Conservation (phyloP, 768 basidiomycete genomes). For the Lactarius indigo region DNA sequence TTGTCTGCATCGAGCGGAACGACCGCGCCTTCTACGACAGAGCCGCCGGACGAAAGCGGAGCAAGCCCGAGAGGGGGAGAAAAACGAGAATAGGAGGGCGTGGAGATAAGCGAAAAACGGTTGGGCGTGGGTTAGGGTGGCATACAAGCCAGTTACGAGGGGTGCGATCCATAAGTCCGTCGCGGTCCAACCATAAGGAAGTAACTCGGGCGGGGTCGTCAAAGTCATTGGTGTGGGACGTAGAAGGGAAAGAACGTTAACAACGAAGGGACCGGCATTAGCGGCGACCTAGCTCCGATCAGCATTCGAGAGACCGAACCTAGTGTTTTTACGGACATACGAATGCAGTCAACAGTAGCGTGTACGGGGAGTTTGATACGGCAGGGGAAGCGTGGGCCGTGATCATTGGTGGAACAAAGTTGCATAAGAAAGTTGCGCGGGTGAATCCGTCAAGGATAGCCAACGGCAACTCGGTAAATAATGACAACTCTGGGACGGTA, state of each 20-base stretch:
- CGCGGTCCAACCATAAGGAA: conserved; percentile 80
- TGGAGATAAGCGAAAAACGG: conserved; percentile 50
- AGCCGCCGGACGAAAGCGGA: background rate
- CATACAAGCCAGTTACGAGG: conserved; percentile 69
- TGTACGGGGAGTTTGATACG: conserved; percentile 22
- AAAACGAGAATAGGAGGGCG: conserved; percentile 22
- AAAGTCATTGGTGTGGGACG: conserved; percentile 65
- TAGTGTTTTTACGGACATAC: conserved; percentile 9
- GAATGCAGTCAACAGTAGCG: conserved; percentile 21
- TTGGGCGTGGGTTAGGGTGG: conserved; percentile 81
- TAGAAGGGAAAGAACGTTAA: conserved; percentile 70
- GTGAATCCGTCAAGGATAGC: conserved; percentile 22
- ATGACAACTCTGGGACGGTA: conserved; percentile 18
- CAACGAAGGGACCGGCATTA: conserved; percentile 70
- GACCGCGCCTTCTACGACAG: conserved; percentile 2
- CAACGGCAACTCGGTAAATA: conserved; percentile 21
- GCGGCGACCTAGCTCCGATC: conserved; percentile 19
- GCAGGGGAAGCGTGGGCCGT: conserved; percentile 20
- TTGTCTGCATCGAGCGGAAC: conserved; percentile 16
- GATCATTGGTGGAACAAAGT: conserved; percentile 23
- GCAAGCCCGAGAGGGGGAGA: conserved; percentile 18
- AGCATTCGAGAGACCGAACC: background rate
- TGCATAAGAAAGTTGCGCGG: conserved; percentile 25
- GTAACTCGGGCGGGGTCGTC: conserved; percentile 77
- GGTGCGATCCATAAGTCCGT: conserved; percentile 86